These are phyloP conservation scores for Aspergillus sp. DNA, from an alignment of 2,329 filamentous ascomycete species.

Conservation along the genomic window DNA sequence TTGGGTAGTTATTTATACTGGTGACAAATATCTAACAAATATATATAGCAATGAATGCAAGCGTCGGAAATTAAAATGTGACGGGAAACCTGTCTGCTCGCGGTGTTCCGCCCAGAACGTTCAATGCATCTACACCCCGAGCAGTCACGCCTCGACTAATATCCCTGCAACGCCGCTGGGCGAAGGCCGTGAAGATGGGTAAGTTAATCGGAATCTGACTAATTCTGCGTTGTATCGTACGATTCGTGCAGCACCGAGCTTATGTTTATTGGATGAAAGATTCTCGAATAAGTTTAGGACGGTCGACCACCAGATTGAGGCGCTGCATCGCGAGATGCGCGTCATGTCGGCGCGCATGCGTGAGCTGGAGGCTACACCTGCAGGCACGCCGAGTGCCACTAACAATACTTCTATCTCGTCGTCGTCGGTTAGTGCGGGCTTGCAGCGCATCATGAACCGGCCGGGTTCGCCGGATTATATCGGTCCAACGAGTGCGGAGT, in stretches of 20 bases:
- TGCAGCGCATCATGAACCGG: conserved; percentile 32
- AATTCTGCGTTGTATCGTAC: not conserved
- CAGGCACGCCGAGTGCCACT: conserved; percentile 9
- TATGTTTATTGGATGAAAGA: not conserved
- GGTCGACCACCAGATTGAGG: conserved; percentile 29
- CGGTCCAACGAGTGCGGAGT: conserved; percentile 38
- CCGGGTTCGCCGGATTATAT: conserved; percentile 35
- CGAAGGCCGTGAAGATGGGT: conserved; percentile 22
- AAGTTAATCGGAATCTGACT: not conserved
- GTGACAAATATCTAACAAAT: not conserved
- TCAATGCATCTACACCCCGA: conserved; percentile 64
- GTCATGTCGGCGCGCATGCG: conserved; percentile 29
- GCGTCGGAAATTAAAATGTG: conserved; percentile 73
- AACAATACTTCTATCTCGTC: conserved; percentile 13
- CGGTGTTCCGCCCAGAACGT: conserved; percentile 63
- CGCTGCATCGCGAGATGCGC: conserved; percentile 30
- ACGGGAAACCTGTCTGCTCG: conserved; percentile 67
- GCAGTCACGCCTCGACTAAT: conserved; percentile 46
- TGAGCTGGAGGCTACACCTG: conserved; percentile 25
- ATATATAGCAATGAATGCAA: conserved; percentile 67
- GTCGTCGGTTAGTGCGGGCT: conserved; percentile 12
- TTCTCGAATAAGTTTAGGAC: conserved; percentile 19
- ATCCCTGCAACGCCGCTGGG: conserved; percentile 3
- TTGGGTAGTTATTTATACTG: not conserved
- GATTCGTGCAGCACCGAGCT: not conserved